phyloP scores from a whole-genome alignment of 331 rosid species.

The Stylosanthes scabra region DNA sequence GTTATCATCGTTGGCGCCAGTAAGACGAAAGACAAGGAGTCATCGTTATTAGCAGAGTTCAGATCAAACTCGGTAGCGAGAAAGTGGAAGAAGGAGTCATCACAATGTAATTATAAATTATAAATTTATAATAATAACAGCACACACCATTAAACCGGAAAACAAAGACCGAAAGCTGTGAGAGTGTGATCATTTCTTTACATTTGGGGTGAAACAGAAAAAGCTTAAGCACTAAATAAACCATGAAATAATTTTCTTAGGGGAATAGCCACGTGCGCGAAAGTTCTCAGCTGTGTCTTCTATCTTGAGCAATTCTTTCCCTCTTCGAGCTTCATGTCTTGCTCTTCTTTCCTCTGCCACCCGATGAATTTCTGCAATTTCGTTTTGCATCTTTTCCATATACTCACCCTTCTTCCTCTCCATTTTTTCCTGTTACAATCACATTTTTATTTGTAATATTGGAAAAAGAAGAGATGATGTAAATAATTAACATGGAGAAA shows the following conservation, averaged over 20 bases:
- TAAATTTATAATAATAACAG: not conserved
- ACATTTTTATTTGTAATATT: not conserved
- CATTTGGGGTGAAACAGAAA: not conserved
- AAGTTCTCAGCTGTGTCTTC: slow-evolving; percentile 65
- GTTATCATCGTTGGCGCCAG: too few species aligned
- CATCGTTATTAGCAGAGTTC: too few species aligned
- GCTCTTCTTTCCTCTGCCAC: slow-evolving; percentile 73
- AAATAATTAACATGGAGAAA: too few species aligned
- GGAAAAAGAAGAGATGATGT: too few species aligned
- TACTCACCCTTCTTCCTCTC: slow-evolving; percentile 68
- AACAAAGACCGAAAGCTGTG: not conserved
- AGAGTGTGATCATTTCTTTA: not conserved
- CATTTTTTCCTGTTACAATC: slow-evolving; percentile 54
- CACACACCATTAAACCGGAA: not conserved
- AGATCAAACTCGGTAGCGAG: too few species aligned
- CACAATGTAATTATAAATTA: too few species aligned
- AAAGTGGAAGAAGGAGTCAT: too few species aligned
- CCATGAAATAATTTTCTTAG: slow-evolving; percentile 60
- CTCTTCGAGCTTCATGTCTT: slow-evolving; percentile 52
- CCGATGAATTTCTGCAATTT: slow-evolving; percentile 61
- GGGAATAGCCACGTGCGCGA: slow-evolving; percentile 58
- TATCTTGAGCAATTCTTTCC: slow-evolving; percentile 51
- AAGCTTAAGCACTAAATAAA: slow-evolving; percentile 48
- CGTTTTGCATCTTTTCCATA: slow-evolving; percentile 68
- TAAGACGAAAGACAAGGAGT: too few species aligned